Evolutionary conservation across 2,329 filamentous ascomycete species (phyloP), one percentile per base, ranked within the genome.

Genomic region (Botrytis galanthina): DNA sequence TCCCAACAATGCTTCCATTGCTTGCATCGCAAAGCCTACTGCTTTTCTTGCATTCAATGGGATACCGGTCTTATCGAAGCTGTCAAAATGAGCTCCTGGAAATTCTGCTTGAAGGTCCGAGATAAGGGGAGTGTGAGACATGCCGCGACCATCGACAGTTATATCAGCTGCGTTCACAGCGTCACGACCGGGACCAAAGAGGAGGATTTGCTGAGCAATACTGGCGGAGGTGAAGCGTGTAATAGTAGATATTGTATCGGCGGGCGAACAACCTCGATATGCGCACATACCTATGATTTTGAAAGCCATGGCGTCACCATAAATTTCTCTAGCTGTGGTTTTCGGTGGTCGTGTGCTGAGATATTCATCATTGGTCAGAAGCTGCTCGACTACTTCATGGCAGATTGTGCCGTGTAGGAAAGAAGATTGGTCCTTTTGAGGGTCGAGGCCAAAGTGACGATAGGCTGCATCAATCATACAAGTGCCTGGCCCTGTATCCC

Each of bases 11-110:
- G 80, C 80, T 70, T 81, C 80, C 78, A 81, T 80, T 20, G 80
- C 80, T 66, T 81, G 80, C 79, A 81, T 80, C 2, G 80, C 80
- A 62, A 81, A 81, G 1, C 80, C 80, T 0, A 81, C 79, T 14
- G 80, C 80, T 69, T 81, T 80, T 74, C 81, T 81, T 20, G 79
- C 80, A 72, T 81, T 81, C 10, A 75, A 77, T 14, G 80, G 80
- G 0, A 81, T 75, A 42, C 80, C 80, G 1, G 80, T 81, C 60
- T 78, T 78, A 35, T 81, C 79, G n/a, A 80, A 80, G 4, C 73
- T 75, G 18, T 77, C 76, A 48, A 81, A 80, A 29, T 37, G 74
- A 1, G 80, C 79, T 1, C 75, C 74, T 8, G 79, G 79, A 44
- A 81, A 80, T 62, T 80, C 79, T 9, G 75, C 75, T 71, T 80